Base-by-base conservation (phyloP, 2,329 filamentous ascomycete species). In the Emergomyces pasteurianus region DNA sequence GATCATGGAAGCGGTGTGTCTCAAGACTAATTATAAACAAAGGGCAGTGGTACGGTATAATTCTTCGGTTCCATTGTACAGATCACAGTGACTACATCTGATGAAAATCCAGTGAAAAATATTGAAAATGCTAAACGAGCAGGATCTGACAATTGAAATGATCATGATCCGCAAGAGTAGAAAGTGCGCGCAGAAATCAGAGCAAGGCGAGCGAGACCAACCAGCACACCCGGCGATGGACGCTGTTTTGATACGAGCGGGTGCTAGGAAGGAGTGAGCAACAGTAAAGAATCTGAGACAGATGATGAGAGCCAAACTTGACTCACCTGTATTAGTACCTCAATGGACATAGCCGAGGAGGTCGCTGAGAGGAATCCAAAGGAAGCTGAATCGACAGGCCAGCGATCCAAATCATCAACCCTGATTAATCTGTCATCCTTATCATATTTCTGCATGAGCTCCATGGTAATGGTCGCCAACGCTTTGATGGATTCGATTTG, bases 401-500 rank as follows among this genome's bases (percentile, higher is more conserved):
- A 75, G 60, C 68, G 65, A 59, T 69, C 50, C 49, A 71, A 43
- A 63, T 74, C 63, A 59, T 73, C 66, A 26, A 75, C 65, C 23
- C 72, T 67, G 57, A 72, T 64, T 61, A 63, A 66, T 46, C 69
- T 64, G 63, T 73, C 66, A 43, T 71, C 68, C 64, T 74, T 74
- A 36, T 65, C 56, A 62, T 73, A 72, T 65, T 73, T 73, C 55
- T 74, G 65, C 66, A 74, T 73, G 21, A 73, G 64, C 62, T 71
- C 64, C 65, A 68, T 73, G 18, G 63, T 67, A 49, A 71, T 72
- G 23, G 57, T 65, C 49, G 65, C 59, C 26, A 74, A 61, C 54
- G 62, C 60, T 64, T 63, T 65, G 40, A 42, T 42, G 7, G 7
- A 42, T 42, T 42, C 16, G 12, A 42, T 42, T 42, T 42, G 12